phyloP scores from a whole-genome alignment of 805 yeast genomes.

The Jamesozyma piceae region DNA sequence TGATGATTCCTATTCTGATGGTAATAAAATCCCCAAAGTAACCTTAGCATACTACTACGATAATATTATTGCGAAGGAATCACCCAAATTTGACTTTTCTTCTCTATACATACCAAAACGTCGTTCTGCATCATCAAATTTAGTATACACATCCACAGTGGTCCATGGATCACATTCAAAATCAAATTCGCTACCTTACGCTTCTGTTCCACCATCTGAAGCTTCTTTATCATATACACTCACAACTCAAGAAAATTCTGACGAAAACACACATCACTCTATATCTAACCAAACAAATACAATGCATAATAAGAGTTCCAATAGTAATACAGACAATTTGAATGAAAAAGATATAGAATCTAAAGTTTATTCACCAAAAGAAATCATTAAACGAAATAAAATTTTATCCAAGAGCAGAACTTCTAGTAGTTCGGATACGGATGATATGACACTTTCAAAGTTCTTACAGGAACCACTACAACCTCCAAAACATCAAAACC shows the following conservation, averaged over 20 bases:
- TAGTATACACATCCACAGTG: neutral
- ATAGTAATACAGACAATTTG: neutral
- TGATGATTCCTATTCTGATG: conserved; percentile 24
- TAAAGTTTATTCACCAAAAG: conserved; percentile 4
- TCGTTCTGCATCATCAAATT: neutral
- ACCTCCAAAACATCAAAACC: conserved; percentile 1
- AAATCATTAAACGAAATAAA: conserved; percentile 1
- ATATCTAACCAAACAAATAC: neutral
- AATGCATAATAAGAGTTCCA: neutral
- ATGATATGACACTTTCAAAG: neutral
- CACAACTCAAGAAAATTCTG: neutral
- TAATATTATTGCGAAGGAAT: conserved; percentile 53
- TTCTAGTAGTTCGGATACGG: neutral
- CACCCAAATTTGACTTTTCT: conserved; percentile 28
- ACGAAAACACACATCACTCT: neutral
- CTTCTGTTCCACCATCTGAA: neutral
- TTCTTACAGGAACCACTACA: neutral
- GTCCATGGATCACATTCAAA: neutral
- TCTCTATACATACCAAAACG: neutral
- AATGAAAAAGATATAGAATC: neutral
- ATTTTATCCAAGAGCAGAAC: neutral
- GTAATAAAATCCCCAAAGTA: conserved; percentile 32
- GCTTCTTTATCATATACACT: neutral
- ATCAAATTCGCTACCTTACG: neutral
- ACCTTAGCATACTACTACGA: conserved; percentile 52